Base-by-base conservation (phyloP, 371 early-diverging fungal species). In the Apophysomyces elegans region DNA sequence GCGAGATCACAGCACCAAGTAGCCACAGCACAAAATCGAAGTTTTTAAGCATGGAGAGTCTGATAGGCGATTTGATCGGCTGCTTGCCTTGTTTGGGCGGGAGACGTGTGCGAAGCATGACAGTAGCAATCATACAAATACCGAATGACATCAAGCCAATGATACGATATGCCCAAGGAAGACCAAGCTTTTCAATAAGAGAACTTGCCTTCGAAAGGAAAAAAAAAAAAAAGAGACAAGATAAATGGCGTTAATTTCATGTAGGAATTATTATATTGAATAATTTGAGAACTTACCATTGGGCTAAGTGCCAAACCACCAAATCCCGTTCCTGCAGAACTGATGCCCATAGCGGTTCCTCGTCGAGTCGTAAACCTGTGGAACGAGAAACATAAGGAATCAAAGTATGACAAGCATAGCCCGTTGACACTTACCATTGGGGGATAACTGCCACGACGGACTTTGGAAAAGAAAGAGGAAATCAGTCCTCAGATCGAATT, bases 321-420 rank as follows among this genome's bases (percentile, higher is more conserved):
- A 60, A 92, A 69, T 0, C 94, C 94, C 12, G 88, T 81, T 7
- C 95, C 95, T 60, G 91, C 77, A 45, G 89, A 86, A 56, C 88
- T 86, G 13, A 94, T 82, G 11, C 94, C 94, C n/a, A 88, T 88
- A 5, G 79, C 79, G 21, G 72, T 66, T 35, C 73, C 76, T 46
- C 60, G 87, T 86, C 65, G 90, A 38, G 11, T 90, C 80, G 46
- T 91, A 78, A 64, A 78, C 65, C 41, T 79, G 69, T 32, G 54
- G 59, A 70, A 91, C 91, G 86, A 87, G 32, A 26, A 26, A 26
- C 3, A 26, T 26, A 26, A 26, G 32, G 32, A 26, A 2, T 26
- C 32, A 26, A 1, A 2, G 32, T 26, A 26, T 26, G 32, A 26
- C 32, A 26, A 91, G 59, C 88, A 89, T 0, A 84, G 56, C 1